These are phyloP conservation scores for Xylaria flabelliformis DNA, from an alignment of 495 filamentous ascomycete genomes.

Conservation along the genomic window DNA sequence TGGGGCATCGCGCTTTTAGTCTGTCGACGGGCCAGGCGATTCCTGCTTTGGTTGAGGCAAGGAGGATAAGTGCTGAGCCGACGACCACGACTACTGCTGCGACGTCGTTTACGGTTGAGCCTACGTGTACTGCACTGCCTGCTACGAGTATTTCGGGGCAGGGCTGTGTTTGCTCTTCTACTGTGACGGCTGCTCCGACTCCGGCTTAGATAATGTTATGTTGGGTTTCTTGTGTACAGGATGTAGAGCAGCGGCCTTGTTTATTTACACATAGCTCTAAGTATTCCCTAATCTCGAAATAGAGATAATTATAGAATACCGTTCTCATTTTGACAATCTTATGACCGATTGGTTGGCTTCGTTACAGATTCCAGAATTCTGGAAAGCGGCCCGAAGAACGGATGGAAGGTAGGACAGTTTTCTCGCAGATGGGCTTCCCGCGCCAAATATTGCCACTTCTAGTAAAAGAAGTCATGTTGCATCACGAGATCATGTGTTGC, in stretches of 20 bases:
- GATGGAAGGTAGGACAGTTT: not conserved
- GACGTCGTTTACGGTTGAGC: conserved; percentile 48
- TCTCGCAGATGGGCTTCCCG: not conserved
- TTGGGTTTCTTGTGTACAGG: not conserved
- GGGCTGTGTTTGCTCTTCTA: conserved; percentile 55
- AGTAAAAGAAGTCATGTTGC: not conserved
- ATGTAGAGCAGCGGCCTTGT: no score
- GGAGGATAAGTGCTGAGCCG: conserved; percentile 38
- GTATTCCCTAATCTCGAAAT: not conserved
- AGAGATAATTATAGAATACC: not conserved
- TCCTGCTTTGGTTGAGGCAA: conserved; percentile 69
- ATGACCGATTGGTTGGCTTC: not conserved
- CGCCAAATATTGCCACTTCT: not conserved
- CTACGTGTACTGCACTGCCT: conserved; percentile 60
- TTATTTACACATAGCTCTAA: not conserved
- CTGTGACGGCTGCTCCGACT: conserved; percentile 24
- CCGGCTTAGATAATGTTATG: not conserved
- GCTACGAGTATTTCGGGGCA: conserved; percentile 51
- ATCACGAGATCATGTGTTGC: not conserved
- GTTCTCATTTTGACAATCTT: not conserved
- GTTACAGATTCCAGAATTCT: not conserved
- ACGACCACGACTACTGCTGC: conserved; percentile 42
- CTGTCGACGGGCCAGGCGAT: conserved; percentile 73
- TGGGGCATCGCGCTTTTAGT: conserved; percentile 66
- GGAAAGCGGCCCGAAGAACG: not conserved